These are phyloP conservation scores for Colletotrichum paranaense DNA, from an alignment of 2,329 filamentous ascomycete species.

Conservation along the genomic window DNA sequence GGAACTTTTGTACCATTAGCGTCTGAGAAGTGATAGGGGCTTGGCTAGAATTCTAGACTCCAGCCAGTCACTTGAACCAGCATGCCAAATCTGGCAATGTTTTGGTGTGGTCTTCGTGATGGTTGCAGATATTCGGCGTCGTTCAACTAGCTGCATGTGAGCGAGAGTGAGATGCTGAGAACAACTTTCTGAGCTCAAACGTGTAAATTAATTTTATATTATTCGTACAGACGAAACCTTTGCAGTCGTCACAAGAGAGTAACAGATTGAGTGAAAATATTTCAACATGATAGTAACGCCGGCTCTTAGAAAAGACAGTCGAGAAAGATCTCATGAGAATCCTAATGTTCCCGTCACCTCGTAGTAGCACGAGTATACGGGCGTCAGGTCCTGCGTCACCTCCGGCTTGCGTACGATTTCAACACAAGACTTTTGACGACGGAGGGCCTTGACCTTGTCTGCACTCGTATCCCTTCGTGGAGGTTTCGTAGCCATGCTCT, in stretches of 20 bases:
- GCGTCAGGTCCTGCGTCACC: conserved; percentile 30
- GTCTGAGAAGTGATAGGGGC: background rate
- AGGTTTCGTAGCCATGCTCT: conserved; percentile 12
- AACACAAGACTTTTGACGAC: conserved; percentile 12
- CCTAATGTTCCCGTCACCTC: conserved; percentile 12
- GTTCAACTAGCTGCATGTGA: background rate
- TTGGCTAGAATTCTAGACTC: background rate
- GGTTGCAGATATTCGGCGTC: too few species aligned
- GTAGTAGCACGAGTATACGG: conserved; percentile 36
- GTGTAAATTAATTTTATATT: background rate
- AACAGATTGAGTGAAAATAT: background rate
- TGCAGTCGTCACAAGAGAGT: background rate
- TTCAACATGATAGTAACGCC: background rate
- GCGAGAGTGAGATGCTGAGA: too few species aligned
- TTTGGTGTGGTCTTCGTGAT: background rate
- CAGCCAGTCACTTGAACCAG: background rate
- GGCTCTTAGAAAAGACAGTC: background rate
- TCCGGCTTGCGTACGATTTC: conserved; percentile 22
- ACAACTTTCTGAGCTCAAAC: too few species aligned
- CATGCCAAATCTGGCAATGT: background rate
- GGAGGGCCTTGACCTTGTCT: background rate
- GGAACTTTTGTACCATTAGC: background rate
- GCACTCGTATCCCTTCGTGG: background rate
- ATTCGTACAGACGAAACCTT: background rate
- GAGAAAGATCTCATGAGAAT: too few species aligned